Evolutionary conservation across 1,139 yeast species (phyloP).

Genomic region (Geotrichum klebahnii): DNA sequence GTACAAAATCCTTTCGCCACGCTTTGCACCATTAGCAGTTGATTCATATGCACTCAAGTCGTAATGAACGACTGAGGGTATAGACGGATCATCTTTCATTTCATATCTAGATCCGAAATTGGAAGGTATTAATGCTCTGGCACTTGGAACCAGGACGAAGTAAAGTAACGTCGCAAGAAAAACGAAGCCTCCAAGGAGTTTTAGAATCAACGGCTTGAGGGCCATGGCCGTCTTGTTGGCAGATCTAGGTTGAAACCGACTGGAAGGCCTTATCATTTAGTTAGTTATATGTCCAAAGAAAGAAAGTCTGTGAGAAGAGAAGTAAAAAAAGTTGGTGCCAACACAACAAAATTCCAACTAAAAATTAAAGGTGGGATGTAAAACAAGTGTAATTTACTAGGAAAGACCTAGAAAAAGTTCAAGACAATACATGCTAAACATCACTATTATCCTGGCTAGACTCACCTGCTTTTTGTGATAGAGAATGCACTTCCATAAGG

Average conservation of each 20-base stretch:
- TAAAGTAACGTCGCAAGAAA: background rate
- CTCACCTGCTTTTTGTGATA: constrained; percentile 17
- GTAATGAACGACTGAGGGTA: constrained; percentile 49
- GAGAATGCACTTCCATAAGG: constrained; percentile 18
- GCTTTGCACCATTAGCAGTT: constrained; percentile 54
- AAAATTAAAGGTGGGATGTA: background rate
- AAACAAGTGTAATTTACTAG: background rate
- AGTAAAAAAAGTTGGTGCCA: background rate
- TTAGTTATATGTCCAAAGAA: background rate
- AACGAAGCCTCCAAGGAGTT: background rate
- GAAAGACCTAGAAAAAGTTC: background rate
- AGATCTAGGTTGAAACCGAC: constrained; percentile 11
- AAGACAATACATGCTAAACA: background rate
- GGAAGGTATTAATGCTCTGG: background rate
- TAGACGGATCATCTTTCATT: constrained; percentile 30
- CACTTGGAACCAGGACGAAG: background rate
- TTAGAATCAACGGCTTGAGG: background rate
- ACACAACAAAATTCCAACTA: background rate
- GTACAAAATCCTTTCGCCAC: constrained; percentile 54
- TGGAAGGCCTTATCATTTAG: constrained; percentile 1
- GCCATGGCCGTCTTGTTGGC: background rate
- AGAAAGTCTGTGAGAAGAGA: background rate
- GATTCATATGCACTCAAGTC: constrained; percentile 53
- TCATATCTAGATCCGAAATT: constrained; percentile 11
- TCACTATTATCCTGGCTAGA: background rate